Evolutionary conservation across 148 eudicot species (phyloP).

Genomic region (Polygonum maritimum): DNA sequence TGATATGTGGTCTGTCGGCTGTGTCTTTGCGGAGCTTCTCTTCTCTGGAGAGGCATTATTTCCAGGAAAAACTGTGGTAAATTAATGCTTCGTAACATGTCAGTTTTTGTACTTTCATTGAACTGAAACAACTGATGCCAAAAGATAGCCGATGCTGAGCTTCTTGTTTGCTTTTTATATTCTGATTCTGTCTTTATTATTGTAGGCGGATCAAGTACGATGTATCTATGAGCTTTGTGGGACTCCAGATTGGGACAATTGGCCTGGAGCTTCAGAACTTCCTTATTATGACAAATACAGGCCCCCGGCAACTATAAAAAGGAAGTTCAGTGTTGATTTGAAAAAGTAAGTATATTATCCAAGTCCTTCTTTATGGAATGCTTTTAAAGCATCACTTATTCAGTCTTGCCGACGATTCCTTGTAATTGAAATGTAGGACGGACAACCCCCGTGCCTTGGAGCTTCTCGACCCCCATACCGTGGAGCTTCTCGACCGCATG

Average conservation of each 20-base stretch:
- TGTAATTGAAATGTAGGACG: constrained; percentile 32
- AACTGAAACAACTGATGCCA: too few species aligned
- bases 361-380: not conserved
- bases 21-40: constrained; percentile 89
- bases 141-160: too few species aligned
- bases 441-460: constrained; percentile 76
- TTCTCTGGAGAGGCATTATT: constrained; percentile 61
- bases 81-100: not conserved
- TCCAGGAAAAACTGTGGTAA: constrained; percentile 78
- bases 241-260: constrained; percentile 69
- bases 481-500: constrained; percentile 22
- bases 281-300: constrained; percentile 77
- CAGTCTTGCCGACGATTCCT: not conserved
- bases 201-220: constrained; percentile 80
- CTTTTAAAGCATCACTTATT: constrained; percentile 17
- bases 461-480: constrained; percentile 38
- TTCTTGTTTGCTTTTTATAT: not conserved
- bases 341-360: constrained; percentile 46
- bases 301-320: constrained; percentile 60
- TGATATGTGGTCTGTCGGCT: constrained; percentile 99
- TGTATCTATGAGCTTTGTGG: constrained; percentile 87
- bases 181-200: not conserved
- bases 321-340: constrained; percentile 61
- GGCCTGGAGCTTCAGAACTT: constrained; percentile 90
- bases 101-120: not conserved